These are phyloP conservation scores for Beauveria rudraprayagi DNA, from an alignment of 2,329 filamentous ascomycete species.

Conservation along the genomic window DNA sequence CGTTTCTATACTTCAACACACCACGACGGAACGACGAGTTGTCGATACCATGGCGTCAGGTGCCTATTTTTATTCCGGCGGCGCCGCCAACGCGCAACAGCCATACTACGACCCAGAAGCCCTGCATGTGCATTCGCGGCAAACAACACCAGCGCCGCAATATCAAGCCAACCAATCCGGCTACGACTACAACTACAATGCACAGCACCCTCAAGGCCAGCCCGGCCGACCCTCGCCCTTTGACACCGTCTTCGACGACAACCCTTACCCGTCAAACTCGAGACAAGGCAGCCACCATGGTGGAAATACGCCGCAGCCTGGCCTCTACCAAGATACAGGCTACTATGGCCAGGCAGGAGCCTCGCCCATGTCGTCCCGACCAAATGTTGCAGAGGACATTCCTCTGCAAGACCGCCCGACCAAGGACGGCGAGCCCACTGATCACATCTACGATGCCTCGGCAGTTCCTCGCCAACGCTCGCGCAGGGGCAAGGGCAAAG, in stretches of 20 bases:
- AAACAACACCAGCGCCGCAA: conserved; percentile 30
- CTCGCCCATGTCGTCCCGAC: conserved; percentile 24
- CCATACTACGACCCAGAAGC: conserved; percentile 31
- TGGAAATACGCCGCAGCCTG: conserved; percentile 29
- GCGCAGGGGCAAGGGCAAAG: conserved; percentile 35
- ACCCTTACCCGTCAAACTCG: conserved; percentile 52
- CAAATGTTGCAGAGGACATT: conserved; percentile 43
- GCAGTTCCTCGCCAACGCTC: conserved; percentile 16
- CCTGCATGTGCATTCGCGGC: conserved; percentile 35
- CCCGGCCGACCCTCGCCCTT: conserved; percentile 43
- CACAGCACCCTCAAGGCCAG: conserved; percentile 3
- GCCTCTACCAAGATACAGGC: conserved; percentile 44
- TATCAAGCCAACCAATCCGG: conserved; percentile 21
- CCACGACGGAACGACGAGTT: not conserved
- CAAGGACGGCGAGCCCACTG: conserved; percentile 39
- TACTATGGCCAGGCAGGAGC: conserved; percentile 44
- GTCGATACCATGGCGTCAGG: conserved; percentile 48
- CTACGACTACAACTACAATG: conserved; percentile 5
- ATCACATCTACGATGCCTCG: conserved; percentile 53
- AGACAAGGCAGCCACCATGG: conserved; percentile 25
- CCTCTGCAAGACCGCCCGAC: conserved; percentile 43
- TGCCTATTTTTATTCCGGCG: conserved; percentile 49
- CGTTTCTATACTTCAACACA: not conserved
- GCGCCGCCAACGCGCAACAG: conserved; percentile 20
- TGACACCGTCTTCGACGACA: conserved; percentile 59